Percentiles rank a stretch among this genome's conserved stretches.
Evolutionary conservation across 768 basidiomycete genomes (phyloP).

Genomic region (Lyophyllum decastes): DNA sequence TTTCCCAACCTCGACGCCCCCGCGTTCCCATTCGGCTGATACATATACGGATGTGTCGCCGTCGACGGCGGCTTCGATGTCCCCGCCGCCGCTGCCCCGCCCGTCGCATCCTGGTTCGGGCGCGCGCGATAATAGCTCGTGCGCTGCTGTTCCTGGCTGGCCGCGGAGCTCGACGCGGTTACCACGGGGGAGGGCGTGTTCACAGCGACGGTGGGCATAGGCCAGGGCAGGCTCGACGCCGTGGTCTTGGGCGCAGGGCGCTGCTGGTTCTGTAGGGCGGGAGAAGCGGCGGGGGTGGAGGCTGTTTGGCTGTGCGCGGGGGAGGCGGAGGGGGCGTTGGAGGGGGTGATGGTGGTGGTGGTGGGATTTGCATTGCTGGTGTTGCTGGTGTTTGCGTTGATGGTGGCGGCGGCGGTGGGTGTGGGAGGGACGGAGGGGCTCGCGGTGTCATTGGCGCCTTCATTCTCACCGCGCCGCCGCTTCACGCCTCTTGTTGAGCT

Average conservation of each 20-base stretch:
- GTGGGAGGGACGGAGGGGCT: conserved; percentile 35
- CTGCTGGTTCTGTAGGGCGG: conserved; percentile 49
- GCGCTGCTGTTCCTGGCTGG: conserved; percentile 41
- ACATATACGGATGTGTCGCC: conserved; percentile 44
- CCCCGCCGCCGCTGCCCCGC: neutral
- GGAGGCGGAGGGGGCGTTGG: conserved; percentile 33
- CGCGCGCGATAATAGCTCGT: conserved; percentile 59
- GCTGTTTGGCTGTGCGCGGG: conserved; percentile 40
- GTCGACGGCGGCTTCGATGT: conserved; percentile 8
- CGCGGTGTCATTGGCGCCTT: conserved; percentile 38
- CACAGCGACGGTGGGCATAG: conserved; percentile 73
- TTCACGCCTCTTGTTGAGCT: conserved; percentile 53
- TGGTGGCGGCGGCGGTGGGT: conserved; percentile 25
- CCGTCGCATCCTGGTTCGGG: conserved; percentile 23
- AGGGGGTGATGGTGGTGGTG: conserved; percentile 12
- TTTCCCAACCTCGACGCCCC: conserved; percentile 24
- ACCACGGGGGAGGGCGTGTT: conserved; percentile 60
- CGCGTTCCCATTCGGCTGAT: conserved; percentile 40
- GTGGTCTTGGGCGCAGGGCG: conserved; percentile 27
- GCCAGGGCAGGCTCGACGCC: conserved; percentile 50
- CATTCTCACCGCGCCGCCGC: conserved; percentile 36
- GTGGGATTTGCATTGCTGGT: conserved; percentile 17
- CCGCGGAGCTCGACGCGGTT: conserved; percentile 29
- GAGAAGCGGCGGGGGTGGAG: conserved; percentile 52
- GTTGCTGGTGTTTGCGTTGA: conserved; percentile 18